Conservation (phyloP, 2,329 filamentous ascomycete genomes). For the Xylariaceae sp. region DNA sequence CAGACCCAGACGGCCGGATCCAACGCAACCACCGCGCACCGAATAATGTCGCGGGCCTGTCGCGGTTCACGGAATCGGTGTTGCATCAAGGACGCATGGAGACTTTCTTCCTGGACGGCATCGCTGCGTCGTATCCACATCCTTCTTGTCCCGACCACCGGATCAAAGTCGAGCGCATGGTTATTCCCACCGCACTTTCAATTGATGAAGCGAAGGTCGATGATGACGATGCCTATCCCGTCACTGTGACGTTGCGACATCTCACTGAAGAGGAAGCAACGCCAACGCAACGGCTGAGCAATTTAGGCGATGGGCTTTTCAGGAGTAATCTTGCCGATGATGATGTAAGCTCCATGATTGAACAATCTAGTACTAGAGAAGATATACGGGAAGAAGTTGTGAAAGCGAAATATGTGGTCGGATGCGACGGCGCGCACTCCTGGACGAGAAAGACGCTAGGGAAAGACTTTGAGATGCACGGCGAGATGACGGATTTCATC, state of each 20-base stretch:
- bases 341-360: constrained; percentile 56
- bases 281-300: constrained; percentile 47
- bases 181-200: constrained; percentile 57
- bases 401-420: constrained; percentile 68
- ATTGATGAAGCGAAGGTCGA: constrained; percentile 55
- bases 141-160: constrained; percentile 18
- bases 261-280: constrained; percentile 61
- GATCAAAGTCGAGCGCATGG: constrained; percentile 60
- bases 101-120: constrained; percentile 60
- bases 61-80: constrained; percentile 63
- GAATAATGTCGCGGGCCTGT: constrained; percentile 60
- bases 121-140: constrained; percentile 44
- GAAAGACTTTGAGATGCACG: constrained; percentile 55
- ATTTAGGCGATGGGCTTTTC: constrained; percentile 57
- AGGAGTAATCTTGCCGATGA: constrained; percentile 60
- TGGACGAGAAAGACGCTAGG: constrained; percentile 67
- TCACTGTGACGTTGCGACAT: constrained; percentile 61
- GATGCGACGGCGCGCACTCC: constrained; percentile 71
- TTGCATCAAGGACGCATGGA: constrained; percentile 69
- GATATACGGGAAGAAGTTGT: constrained; percentile 51
- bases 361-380: constrained; percentile 34
- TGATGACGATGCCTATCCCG: constrained; percentile 58
- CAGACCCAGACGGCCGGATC: constrained; percentile 62
- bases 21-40: constrained; percentile 47
- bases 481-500: constrained; percentile 60